Evolutionary conservation across 2,329 filamentous ascomycete genomes (phyloP).

Genomic region (Knoxdaviesia capensis): DNA sequence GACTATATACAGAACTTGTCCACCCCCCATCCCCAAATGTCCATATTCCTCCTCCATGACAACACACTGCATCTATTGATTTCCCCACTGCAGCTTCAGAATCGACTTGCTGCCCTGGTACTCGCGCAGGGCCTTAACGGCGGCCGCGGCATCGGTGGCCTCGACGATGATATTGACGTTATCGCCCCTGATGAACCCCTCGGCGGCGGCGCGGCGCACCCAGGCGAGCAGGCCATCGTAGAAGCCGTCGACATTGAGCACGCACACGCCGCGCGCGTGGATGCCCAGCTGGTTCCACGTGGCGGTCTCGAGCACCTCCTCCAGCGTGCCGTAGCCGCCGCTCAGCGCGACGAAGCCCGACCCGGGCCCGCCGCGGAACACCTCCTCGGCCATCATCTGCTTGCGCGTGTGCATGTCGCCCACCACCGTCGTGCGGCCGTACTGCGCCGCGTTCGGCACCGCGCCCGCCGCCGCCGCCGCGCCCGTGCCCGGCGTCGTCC

Average conservation of each 20-base stretch:
- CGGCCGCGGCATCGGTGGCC: slow-evolving; percentile 50
- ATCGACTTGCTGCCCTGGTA: slow-evolving; percentile 61
- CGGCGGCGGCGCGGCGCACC: slow-evolving; percentile 54
- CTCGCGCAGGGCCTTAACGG: slow-evolving; percentile 45
- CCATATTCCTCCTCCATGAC: no score
- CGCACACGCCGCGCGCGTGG: slow-evolving; percentile 56
- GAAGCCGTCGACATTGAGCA: slow-evolving; percentile 78
- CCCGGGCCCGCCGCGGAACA: slow-evolving; percentile 61
- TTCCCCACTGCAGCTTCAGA: slow-evolving; percentile 67
- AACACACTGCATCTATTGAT: slow-evolving; percentile 26
- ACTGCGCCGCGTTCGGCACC: slow-evolving; percentile 43
- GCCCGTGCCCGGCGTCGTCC: slow-evolving; percentile 15
- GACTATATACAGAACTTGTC: no score
- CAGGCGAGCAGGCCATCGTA: slow-evolving; percentile 75
- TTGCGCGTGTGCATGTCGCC: slow-evolving; percentile 94
- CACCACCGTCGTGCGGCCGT: slow-evolving; percentile 73
- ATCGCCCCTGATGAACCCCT: slow-evolving; percentile 53
- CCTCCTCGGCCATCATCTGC: slow-evolving; percentile 77
- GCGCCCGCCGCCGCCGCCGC: background rate
- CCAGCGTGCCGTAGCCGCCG: slow-evolving; percentile 85
- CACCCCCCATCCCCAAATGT: no score
- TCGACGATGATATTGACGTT: slow-evolving; percentile 65
- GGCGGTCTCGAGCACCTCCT: slow-evolving; percentile 80
- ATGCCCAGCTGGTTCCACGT: slow-evolving; percentile 97
- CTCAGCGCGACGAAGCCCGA: slow-evolving; percentile 76